phyloP scores from a whole-genome alignment of 805 yeast genomes.

The Cyberlindnera lachancei region DNA sequence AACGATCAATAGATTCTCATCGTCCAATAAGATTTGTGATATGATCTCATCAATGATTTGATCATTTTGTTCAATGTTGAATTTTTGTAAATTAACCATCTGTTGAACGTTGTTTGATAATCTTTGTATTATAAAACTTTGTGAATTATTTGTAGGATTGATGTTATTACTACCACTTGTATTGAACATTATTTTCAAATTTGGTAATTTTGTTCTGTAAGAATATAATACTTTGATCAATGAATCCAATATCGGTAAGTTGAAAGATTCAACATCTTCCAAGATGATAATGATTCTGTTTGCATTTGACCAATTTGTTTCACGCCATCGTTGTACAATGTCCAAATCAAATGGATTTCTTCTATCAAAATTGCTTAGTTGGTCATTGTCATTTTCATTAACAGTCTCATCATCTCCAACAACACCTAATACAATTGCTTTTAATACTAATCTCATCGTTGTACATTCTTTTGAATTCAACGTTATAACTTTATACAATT shows the following conservation, averaged over 20 bases:
- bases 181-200: slow-evolving; percentile 20
- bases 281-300: slow-evolving; percentile 16
- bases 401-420: slow-evolving; percentile 5
- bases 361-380: slow-evolving; percentile 10
- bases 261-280: slow-evolving; percentile 22
- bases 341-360: slow-evolving; percentile 21
- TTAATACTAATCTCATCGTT: slow-evolving; percentile 19
- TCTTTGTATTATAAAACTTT: no score
- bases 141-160: no score
- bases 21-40: slow-evolving; percentile 12
- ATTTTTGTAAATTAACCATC: slow-evolving; percentile 10
- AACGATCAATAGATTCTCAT: slow-evolving; percentile 11
- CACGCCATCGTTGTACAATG: slow-evolving; percentile 20
- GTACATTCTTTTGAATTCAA: slow-evolving; percentile 20
- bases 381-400: slow-evolving; percentile 13
- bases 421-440: slow-evolving; percentile 14
- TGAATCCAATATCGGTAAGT: slow-evolving; percentile 12
- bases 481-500: slow-evolving; percentile 9
- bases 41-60: slow-evolving; percentile 17
- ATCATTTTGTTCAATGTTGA: slow-evolving; percentile 21
- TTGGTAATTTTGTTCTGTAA: slow-evolving; percentile 14
- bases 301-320: slow-evolving; percentile 2
- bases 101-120: slow-evolving; percentile 12
- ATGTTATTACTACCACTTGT: slow-evolving; percentile 15
- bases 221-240: slow-evolving; percentile 12